Conservation (phyloP, 176 grass and related monocot species). For the Carex cristatella region DNA sequence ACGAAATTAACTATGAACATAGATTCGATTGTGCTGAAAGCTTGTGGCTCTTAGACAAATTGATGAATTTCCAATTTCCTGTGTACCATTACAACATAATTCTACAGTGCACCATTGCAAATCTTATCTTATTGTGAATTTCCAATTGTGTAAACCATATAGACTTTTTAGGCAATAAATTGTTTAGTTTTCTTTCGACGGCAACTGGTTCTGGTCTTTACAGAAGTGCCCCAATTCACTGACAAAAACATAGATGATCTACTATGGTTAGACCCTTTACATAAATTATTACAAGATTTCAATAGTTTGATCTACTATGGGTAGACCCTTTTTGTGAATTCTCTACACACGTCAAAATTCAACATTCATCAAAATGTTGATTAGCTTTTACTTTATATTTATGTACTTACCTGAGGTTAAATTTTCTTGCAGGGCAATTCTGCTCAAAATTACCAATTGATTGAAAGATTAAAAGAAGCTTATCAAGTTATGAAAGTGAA, state of each 20-base stretch:
- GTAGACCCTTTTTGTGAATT: background rate
- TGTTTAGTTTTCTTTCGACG: background rate
- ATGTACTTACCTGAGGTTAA: background rate
- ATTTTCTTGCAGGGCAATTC: conserved; percentile 10
- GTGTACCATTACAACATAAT: background rate
- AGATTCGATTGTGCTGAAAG: background rate
- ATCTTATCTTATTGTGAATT: background rate
- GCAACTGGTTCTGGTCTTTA: background rate
- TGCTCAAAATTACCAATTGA: conserved; percentile 15
- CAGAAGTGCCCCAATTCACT: background rate
- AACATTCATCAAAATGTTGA: background rate
- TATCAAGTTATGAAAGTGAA: conserved; percentile 9
- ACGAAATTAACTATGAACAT: background rate
- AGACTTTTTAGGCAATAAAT: background rate
- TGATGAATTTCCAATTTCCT: background rate
- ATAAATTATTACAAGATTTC: background rate
- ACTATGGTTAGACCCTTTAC: no score
- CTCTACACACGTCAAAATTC: background rate
- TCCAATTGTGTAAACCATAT: background rate
- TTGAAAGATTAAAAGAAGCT: conserved; percentile 21
- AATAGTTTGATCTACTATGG: background rate
- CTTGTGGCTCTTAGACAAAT: background rate
- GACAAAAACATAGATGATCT: background rate
- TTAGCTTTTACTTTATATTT: background rate
- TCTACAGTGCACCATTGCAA: background rate